Evolutionary conservation across 352 stramenopile species (phyloP), one percentile per base, ranked within the genome.

Genomic region (Globisporangium orthogonon): DNA sequence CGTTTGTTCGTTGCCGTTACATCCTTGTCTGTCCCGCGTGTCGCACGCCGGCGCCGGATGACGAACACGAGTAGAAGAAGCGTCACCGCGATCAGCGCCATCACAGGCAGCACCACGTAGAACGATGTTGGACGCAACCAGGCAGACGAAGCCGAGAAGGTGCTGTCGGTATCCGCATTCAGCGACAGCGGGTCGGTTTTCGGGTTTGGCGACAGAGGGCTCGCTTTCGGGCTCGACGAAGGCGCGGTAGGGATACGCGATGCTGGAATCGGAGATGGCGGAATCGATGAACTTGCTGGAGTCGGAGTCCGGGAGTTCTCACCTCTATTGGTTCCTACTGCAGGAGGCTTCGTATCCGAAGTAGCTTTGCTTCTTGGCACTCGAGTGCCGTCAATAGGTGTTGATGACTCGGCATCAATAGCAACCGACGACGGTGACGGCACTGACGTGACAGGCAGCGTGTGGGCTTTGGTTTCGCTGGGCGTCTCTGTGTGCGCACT

Each of bases 91-190:
- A 58, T 1, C 33, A 63, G 11, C 15, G 50, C 58, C 43, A 63
- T 31, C 14, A 58, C 29, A 30, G 58, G 58, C 45, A 63, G 58
- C 51, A 63, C 50, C 50, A 57, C 51, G 46, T 58, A 63, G 44
- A 63, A 63, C 15, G 58, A 58, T 33, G 58, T 54, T 6, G 30
- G 48, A 3, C 15, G 10, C 53, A 41, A 58, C 5, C 53, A 58
- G 2, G 39, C 18, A 17, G 39, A 40, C 9, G 33, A 52, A 13
- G 28, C 23, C 23, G 23, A 39, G 23, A 23, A 48, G 28, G 30
- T 10, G 7, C n/a, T 37, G 17, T 62, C 50, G 29, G 7, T 40
- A 4, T 58, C 35, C 23, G 43, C 18, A 17, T 52, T 57, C 23
- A 53, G 28, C 18, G 50, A 58, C 2, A 44, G 43, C 1, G 51